Percentiles rank a stretch among this genome's conserved stretches.
Evolutionary conservation across 192 early-diverging fungal species (phyloP).

Genomic region (Bifiguratus adelaidae): DNA sequence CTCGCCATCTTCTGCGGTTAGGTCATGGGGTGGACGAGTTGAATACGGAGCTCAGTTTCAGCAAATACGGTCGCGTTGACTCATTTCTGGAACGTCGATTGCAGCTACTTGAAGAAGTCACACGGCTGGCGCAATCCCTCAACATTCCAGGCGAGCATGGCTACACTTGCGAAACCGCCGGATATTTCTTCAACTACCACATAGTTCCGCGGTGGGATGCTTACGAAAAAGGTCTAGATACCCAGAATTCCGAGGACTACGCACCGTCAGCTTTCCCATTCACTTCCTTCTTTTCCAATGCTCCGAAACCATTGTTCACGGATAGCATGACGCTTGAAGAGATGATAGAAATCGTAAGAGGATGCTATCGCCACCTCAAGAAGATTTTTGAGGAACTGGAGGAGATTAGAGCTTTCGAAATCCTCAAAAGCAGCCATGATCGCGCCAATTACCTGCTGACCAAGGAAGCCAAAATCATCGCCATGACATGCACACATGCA

Average conservation of each 20-base stretch:
- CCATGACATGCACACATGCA: constrained; percentile 96
- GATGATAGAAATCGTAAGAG: constrained; percentile 47
- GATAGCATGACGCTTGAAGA: constrained; percentile 32
- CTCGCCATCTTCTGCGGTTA: constrained; percentile 85
- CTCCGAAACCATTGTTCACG: constrained; percentile 62
- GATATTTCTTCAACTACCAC: constrained; percentile 78
- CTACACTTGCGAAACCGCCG: constrained; percentile 85
- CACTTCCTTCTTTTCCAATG: constrained; percentile 56
- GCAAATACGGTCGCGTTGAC: constrained; percentile 89
- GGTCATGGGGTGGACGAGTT: constrained; percentile 93
- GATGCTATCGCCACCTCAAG: constrained; percentile 75
- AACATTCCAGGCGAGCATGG: constrained; percentile 78
- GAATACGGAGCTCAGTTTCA: constrained; percentile 69
- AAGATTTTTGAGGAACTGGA: constrained; percentile 80
- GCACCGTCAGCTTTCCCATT: constrained; percentile 73
- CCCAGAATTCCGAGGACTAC: constrained; percentile 12
- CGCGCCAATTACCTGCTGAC: constrained; percentile 87
- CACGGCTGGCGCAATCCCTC: constrained; percentile 64
- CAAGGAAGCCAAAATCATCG: constrained; percentile 93
- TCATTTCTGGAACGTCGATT: constrained; percentile 79
- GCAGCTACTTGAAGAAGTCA: constrained; percentile 63
- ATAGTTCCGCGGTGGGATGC: constrained; percentile 66
- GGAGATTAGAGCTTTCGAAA: constrained; percentile 90
- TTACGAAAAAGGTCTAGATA: constrained; percentile 29
- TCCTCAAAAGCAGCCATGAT: constrained; percentile 67